Evolutionary conservation across 768 basidiomycete species (phyloP).

Genomic region (Boletus patriciae): DNA sequence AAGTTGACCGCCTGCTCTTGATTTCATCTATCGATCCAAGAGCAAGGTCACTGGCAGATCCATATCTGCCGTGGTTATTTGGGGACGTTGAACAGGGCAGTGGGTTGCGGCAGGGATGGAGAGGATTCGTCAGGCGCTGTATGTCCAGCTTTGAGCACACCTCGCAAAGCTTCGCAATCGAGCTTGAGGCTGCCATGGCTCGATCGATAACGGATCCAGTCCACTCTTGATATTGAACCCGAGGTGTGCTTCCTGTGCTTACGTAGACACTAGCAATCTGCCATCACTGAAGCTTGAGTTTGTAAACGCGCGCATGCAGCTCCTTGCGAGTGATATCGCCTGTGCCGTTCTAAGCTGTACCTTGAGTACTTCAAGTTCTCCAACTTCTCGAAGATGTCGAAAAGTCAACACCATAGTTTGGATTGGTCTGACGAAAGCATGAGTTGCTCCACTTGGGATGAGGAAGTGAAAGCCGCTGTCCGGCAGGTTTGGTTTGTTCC

Average conservation of each 20-base stretch:
- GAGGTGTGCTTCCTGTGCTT: not conserved
- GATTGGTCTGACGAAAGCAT: no score
- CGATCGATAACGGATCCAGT: not conserved
- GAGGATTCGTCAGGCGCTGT: not conserved
- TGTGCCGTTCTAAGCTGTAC: no score
- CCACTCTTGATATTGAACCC: not conserved
- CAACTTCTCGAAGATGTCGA: no score
- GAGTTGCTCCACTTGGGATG: no score
- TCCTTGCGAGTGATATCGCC: no score
- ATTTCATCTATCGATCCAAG: conserved; percentile 18
- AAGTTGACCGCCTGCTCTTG: conserved; percentile 10
- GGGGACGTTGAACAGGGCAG: conserved; percentile 4
- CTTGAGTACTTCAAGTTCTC: no score
- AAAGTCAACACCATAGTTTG: no score
- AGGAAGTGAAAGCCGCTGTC: no score
- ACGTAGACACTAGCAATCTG: not conserved
- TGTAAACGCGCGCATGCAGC: no score
- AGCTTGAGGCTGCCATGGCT: not conserved
- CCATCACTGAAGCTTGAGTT: no score
- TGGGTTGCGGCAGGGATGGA: conserved; percentile 2
- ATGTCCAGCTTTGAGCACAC: conserved; percentile 7
- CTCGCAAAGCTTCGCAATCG: not conserved
- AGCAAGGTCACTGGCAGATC: not conserved
- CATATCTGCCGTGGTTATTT: not conserved
- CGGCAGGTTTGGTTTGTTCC: no score